Evolutionary conservation across 106 monocot species (phyloP), one percentile per base, ranked within the genome.

Genomic region (Dendrobium officinale): DNA sequence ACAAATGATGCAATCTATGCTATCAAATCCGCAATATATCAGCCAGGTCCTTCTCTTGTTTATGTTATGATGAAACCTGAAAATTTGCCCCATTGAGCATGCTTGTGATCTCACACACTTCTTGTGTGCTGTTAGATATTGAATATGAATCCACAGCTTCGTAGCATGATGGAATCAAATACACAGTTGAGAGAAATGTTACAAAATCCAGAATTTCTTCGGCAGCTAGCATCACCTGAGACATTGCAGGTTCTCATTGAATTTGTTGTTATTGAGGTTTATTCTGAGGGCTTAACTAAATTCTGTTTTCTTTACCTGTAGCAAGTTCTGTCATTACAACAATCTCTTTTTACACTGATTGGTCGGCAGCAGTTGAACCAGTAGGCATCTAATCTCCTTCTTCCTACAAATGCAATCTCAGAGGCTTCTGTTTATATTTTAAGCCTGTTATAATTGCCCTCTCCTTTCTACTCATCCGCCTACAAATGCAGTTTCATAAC

Each of bases 11-110:
- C 92, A 91, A 73, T 87, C 73, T 80, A 64, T 99, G 5, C 82
- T 99, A 27, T 91, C 98, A 40, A 88, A 95, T 78, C 98, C 98
- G 74, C 95, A 99, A 77, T 85, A 87, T 77, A 78, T 93, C 88
- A 93, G 93, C 73, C 95, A 93, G 95, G 98, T 99, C 79, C 1
- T 27, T 61, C 66, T 13, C 31, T 75, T 72, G 33, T 47, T n/a
- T 27, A 80, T 73, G 40, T 55, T 68, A 6, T 51, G 51, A 40
- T 68, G 17, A 48, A 31, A 19, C 6, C 16, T 11, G 6, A 72
- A 11, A 72, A 6, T 55, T 9, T 40, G 10, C 72, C 72, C 72
- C 72, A 72, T 72, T 2, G 40, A 72, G 17, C 3, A 40, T 72
- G 15, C 33, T 33, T 40, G 72, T 37, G 72, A 72, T 16, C 72